Conservation (phyloP, 768 basidiomycete species). For the Lentinula raphanica region DNA sequence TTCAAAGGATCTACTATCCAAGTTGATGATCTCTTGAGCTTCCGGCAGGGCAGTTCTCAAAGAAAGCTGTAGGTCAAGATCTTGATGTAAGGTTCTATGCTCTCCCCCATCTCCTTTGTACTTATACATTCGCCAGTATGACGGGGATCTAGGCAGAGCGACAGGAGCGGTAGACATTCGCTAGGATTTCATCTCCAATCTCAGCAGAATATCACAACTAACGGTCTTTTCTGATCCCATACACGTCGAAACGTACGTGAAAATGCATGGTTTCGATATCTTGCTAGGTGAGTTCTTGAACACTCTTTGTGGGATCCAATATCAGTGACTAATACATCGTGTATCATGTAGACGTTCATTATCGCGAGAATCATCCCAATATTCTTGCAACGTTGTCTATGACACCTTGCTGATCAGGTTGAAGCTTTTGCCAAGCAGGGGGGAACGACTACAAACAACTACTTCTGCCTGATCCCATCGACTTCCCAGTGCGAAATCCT, state of each 20-base stretch:
- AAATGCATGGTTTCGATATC: too few relatives aligned
- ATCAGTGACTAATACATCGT: too few relatives aligned
- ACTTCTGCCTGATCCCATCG: too few relatives aligned
- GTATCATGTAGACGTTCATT: too few relatives aligned
- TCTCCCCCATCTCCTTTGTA: neutral
- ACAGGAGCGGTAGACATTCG: conserved; percentile 79
- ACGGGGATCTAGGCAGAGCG: conserved; percentile 82
- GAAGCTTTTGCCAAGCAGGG: too few relatives aligned
- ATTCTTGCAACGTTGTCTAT: too few relatives aligned
- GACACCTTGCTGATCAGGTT: too few relatives aligned
- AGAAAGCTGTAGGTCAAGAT: conserved; percentile 79
- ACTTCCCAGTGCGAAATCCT: too few relatives aligned
- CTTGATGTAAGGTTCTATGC: conserved; percentile 48
- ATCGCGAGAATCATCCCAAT: too few relatives aligned
- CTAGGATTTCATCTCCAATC: conserved; percentile 92
- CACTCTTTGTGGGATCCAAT: too few relatives aligned
- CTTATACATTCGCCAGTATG: neutral
- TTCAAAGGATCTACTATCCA: conserved; percentile 69
- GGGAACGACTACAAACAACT: too few relatives aligned
- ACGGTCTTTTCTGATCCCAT: conserved; percentile 99
- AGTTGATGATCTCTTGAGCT: conserved; percentile 87
- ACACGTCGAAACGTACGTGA: conserved; percentile 95
- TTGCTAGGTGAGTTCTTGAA: too few relatives aligned
- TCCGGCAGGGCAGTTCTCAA: conserved; percentile 95
- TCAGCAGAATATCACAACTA: conserved; percentile 88